Percentiles rank a stretch among this genome's conserved stretches.
phyloP scores from a whole-genome alignment of 768 basidiomycete genomes.

The Hemileccinum rubropunctum region DNA sequence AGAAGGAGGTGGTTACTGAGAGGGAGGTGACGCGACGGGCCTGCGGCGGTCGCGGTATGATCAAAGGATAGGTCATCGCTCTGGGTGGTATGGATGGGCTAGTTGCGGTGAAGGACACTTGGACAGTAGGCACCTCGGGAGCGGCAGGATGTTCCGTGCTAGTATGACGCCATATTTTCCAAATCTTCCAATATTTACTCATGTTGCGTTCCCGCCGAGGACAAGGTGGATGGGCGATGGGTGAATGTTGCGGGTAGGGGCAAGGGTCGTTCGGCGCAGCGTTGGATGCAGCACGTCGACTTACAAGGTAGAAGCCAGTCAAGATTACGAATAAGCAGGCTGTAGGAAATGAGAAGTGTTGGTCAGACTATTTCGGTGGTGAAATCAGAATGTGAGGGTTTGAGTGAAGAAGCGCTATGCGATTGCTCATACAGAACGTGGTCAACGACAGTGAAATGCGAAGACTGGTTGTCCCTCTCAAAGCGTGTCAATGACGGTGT shows the following conservation, averaged over 20 bases:
- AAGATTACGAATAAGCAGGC: conserved; percentile 24
- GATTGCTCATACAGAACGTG: neutral
- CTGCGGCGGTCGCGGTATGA: conserved; percentile 8
- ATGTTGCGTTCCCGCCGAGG: conserved; percentile 1
- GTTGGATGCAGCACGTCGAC: conserved; percentile 8
- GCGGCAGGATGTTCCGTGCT: neutral
- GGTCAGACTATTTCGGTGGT: conserved; percentile 5
- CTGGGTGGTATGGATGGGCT: neutral
- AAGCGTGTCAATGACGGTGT: neutral
- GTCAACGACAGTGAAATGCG: neutral
- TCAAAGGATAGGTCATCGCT: neutral
- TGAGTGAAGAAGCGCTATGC: neutral
- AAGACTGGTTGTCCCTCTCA: neutral
- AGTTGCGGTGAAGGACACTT: neutral
- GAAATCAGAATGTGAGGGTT: neutral
- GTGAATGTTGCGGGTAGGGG: neutral
- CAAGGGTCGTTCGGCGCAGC: neutral
- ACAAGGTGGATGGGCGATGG: conserved; percentile 1
- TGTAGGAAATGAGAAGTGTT: conserved; percentile 6
- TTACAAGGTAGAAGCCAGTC: conserved; percentile 28
- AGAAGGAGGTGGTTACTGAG: conserved; percentile 21
- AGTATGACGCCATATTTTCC: conserved; percentile 12
- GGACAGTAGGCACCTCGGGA: neutral
- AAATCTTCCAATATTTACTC: conserved; percentile 14
- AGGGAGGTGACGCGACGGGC: conserved; percentile 19